phyloP scores from a whole-genome alignment of 352 stramenopile species.

The Pythium graminicola region DNA sequence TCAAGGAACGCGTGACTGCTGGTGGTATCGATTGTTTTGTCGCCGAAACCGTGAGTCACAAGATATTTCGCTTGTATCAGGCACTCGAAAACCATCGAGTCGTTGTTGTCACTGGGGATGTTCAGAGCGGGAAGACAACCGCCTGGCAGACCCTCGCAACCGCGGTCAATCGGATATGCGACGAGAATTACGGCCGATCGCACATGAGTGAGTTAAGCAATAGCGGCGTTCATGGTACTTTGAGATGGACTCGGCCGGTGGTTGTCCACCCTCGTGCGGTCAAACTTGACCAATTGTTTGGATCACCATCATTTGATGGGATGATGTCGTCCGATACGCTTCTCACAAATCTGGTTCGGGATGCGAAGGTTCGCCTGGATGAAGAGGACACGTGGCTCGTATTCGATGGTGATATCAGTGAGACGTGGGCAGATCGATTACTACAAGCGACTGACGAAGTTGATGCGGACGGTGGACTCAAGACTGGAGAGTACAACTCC shows the following conservation, averaged over 20 bases:
- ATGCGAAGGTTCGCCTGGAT: constrained; percentile 31
- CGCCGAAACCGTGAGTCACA: constrained; percentile 23
- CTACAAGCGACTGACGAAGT: constrained; percentile 25
- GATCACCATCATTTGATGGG: constrained; percentile 6
- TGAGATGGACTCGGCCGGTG: constrained; percentile 20
- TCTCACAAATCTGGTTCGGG: constrained; percentile 35
- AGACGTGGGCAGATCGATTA: constrained; percentile 44
- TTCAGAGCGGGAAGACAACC: constrained; percentile 48
- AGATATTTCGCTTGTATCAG: constrained; percentile 43
- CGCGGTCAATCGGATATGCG: constrained; percentile 2
- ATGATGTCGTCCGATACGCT: constrained; percentile 23
- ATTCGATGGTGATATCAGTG: constrained; percentile 51
- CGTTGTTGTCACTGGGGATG: constrained; percentile 36
- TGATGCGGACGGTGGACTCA: constrained; percentile 16
- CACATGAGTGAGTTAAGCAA: too few relatives aligned
- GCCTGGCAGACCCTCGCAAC: constrained; percentile 37
- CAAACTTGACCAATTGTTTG: constrained; percentile 28
- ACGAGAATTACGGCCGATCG: too few relatives aligned
- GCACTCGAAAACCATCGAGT: constrained; percentile 21
- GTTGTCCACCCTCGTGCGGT: constrained; percentile 42
- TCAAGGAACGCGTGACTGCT: background rate
- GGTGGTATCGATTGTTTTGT: constrained; percentile 6
- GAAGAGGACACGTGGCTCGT: constrained; percentile 49
- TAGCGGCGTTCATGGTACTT: too few relatives aligned
- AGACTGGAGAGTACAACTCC: background rate